These are phyloP conservation scores for Lyophyllum decastes DNA, from an alignment of 768 basidiomycete genomes.

Conservation along the genomic window DNA sequence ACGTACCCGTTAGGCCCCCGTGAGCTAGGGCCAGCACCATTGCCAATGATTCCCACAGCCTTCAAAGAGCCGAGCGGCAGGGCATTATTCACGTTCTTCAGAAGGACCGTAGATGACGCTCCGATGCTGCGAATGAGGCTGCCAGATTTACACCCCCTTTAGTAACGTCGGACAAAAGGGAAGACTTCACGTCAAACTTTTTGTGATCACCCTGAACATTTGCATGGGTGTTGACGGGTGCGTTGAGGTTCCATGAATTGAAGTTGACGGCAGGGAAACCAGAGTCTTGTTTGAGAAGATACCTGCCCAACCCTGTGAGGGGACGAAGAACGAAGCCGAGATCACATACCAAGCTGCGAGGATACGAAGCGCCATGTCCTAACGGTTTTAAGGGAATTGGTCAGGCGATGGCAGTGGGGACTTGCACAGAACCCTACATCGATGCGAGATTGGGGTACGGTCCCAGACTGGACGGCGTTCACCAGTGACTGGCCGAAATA, in stretches of 20 bases:
- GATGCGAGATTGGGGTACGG: constrained; percentile 59
- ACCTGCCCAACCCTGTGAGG: constrained; percentile 2
- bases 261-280: constrained; percentile 52
- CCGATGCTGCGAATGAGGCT: constrained; percentile 62
- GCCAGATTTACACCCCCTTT: not conserved
- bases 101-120: constrained; percentile 60
- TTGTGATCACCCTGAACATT: constrained; percentile 63
- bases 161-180: not conserved
- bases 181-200: constrained; percentile 25
- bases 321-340: not conserved
- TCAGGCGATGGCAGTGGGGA: not conserved
- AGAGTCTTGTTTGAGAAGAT: constrained; percentile 53
- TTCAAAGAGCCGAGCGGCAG: constrained; percentile 48
- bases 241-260: constrained; percentile 45
- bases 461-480: constrained; percentile 57
- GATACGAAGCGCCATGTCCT: constrained; percentile 48
- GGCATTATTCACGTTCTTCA: constrained; percentile 54
- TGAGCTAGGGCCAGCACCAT: constrained; percentile 54
- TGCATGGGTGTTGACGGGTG: constrained; percentile 42
- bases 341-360: constrained; percentile 42
- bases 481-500: constrained; percentile 67
- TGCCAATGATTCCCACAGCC: constrained; percentile 58
- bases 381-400: constrained; percentile 19
- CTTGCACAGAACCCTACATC: constrained; percentile 33
- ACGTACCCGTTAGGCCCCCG: constrained; percentile 56